Evolutionary conservation across 257 asterid species (phyloP).

Genomic region (Haberlea rhodopensis): DNA sequence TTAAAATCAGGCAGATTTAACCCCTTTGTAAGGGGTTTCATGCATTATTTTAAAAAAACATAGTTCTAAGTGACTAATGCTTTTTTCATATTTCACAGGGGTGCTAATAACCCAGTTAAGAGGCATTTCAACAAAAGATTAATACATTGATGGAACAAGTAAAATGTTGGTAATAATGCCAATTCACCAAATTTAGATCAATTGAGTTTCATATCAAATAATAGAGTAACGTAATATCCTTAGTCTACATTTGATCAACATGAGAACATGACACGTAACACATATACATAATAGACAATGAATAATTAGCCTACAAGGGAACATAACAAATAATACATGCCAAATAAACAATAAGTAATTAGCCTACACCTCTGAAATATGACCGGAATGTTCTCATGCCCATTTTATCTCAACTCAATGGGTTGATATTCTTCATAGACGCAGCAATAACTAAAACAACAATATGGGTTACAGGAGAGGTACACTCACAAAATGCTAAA

Average conservation of each 20-base stretch:
- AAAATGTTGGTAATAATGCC: neutral
- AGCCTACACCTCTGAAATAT: neutral
- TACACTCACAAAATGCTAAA: neutral
- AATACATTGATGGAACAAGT: neutral
- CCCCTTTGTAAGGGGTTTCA: no score
- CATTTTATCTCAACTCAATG: conserved; percentile 12
- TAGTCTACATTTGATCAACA: neutral
- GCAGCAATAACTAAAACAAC: no score
- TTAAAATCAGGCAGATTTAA: no score
- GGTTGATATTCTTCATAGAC: neutral
- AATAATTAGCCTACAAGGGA: no score
- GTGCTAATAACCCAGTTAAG: no score
- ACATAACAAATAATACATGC: no score
- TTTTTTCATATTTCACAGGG: no score
- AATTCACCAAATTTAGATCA: conserved; percentile 3
- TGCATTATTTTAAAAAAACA: no score
- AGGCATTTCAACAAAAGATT: no score
- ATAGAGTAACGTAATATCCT: conserved; percentile 1
- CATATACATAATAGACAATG: no score
- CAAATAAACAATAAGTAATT: no score
- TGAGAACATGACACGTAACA: conserved; percentile 2
- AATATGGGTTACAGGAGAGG: conserved; percentile 3
- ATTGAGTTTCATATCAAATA: neutral
- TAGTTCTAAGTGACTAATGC: no score
- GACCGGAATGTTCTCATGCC: neutral